Evolutionary conservation across 352 stramenopile genomes (phyloP), one percentile per base, ranked within the genome.

Genomic region (Globisporangium orthogonon): DNA sequence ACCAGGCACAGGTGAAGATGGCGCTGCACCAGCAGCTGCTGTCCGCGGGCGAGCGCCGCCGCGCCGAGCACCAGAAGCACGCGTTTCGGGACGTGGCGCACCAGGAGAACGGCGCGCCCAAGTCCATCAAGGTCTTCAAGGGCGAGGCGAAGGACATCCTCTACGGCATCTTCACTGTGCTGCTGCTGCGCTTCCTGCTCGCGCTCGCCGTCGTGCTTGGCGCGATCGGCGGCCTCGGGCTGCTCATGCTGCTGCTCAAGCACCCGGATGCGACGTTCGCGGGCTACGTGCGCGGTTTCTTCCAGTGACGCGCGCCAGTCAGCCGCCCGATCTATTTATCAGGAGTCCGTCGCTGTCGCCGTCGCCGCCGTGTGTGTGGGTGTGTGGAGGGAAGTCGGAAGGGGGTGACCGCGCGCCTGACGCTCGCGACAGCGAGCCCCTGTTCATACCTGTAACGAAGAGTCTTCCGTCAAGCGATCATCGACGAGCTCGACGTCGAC

Each of bases 111-210:
- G 74, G 60, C 51, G 78, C 74, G 11, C 71, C 67, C 51, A 78
- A 84, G 66, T 84, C 73, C 28, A 76, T 86, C 50, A 63, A 76
- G 48, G 69, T 72, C 10, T 86, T 86, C 66, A 78, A 71, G 18
- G 76, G 73, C 31, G 65, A 86, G 51, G 76, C 70, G 23, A 78
- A 71, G 50, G 70, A 70, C 55, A 86, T 84, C 30, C 61, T 86
- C 49, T 73, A 73, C 58, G 71, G 73, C 56, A 80, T 86, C 62
- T 86, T 86, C 61, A 71, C 82, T 23, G 60, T 82, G 45, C 65
- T 86, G 50, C 56, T 86, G 53, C 63, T 86, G 58, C 70, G 72
- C 33, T 84, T 86, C 55, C 52, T 78, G 33, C 52, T 86, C 37
- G 65, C 63, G 18, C 63, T 76, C n/a, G 52, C 70, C 33, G 63